Conservation (phyloP, 805 yeast genomes). For the Debaryomyces maramus region DNA sequence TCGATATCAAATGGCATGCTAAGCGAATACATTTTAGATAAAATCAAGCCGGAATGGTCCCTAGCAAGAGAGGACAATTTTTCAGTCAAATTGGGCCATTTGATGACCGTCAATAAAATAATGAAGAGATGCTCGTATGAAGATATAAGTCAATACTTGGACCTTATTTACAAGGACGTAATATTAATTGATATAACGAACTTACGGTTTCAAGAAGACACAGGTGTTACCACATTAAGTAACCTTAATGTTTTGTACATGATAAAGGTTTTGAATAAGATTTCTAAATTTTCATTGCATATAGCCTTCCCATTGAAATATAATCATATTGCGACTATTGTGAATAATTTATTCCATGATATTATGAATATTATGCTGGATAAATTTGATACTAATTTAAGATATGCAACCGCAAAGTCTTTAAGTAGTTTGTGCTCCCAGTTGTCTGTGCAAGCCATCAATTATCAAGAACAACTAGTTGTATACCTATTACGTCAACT, state of each 20-base stretch:
- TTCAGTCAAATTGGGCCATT: constrained; percentile 32
- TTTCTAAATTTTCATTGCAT: constrained; percentile 27
- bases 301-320: constrained; percentile 23
- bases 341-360: constrained; percentile 47
- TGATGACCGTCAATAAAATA: constrained; percentile 41
- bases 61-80: constrained; percentile 2
- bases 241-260: constrained; percentile 23
- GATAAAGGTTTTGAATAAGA: constrained; percentile 37
- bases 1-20: constrained; percentile 20
- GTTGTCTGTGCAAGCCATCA: constrained; percentile 31
- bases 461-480: constrained; percentile 46
- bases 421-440: constrained; percentile 49
- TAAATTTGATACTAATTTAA: constrained; percentile 50
- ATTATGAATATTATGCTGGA: constrained; percentile 31
- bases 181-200: constrained; percentile 17
- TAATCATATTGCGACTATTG: constrained; percentile 45
- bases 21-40: constrained; percentile 15
- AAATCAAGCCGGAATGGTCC: constrained; percentile 20
- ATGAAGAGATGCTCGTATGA: constrained; percentile 24
- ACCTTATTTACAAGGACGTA: constrained; percentile 13
- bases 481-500: constrained; percentile 31
- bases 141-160: constrained; percentile 8
- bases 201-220: constrained; percentile 11
- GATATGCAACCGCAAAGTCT: constrained; percentile 69
- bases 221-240: constrained; percentile 6